These are phyloP conservation scores for Gossypium australe DNA, from an alignment of 345 rosid genomes.

Conservation along the genomic window DNA sequence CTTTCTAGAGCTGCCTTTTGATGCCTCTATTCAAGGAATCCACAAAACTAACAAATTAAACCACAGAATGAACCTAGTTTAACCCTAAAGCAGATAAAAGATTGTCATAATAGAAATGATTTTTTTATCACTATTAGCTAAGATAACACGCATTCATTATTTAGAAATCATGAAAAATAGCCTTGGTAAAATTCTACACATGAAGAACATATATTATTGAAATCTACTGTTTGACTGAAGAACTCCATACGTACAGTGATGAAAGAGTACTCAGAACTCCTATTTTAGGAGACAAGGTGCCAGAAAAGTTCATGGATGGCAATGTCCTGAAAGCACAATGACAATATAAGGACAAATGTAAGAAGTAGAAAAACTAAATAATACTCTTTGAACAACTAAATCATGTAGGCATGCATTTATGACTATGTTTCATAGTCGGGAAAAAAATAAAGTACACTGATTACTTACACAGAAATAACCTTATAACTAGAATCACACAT, in stretches of 20 bases:
- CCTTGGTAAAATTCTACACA: conserved; percentile 6
- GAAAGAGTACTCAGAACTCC: conserved; percentile 56
- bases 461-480: conserved; percentile 74
- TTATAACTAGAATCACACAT: conserved; percentile 43
- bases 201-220: neutral
- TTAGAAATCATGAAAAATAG: neutral
- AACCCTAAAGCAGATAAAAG: too few relatives aligned
- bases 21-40: neutral
- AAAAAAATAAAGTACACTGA: conserved; percentile 1
- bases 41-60: neutral
- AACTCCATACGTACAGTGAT: conserved; percentile 59
- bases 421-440: neutral
- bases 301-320: conserved; percentile 74
- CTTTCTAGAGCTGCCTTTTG: neutral
- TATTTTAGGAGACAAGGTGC: conserved; percentile 63
- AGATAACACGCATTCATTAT: neutral
- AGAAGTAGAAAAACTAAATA: conserved; percentile 1
- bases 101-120: too few relatives aligned
- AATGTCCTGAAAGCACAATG: conserved; percentile 45
- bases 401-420: neutral
- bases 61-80: neutral
- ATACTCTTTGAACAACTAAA: conserved; percentile 12
- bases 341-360: conserved; percentile 16
- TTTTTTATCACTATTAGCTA: too few relatives aligned
- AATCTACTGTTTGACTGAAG: neutral